These are phyloP conservation scores for Spatholobus suberectus DNA, from an alignment of 306 rosid genomes.

Conservation along the genomic window DNA sequence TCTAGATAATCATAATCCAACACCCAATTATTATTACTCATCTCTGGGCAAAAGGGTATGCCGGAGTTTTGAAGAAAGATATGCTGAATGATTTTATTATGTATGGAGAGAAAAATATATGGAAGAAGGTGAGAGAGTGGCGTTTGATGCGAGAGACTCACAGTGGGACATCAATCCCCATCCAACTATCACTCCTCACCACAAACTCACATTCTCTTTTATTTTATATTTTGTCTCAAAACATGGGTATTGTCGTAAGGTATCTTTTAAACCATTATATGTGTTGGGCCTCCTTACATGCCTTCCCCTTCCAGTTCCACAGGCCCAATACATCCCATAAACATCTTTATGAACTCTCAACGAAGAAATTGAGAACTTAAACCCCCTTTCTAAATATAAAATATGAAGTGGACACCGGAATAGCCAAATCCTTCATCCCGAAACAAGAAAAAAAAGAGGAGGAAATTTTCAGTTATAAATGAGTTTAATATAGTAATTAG, in stretches of 20 bases:
- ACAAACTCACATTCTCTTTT: not conserved
- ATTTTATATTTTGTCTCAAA: not conserved
- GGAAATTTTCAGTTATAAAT: not conserved
- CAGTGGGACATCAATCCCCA: not conserved
- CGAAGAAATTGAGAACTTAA: not conserved
- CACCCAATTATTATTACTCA: slow-evolving; percentile 51
- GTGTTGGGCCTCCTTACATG: not conserved
- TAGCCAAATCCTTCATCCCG: not conserved
- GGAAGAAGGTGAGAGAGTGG: not conserved
- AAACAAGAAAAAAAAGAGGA: not conserved
- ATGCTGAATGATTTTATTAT: not conserved
- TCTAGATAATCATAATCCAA: slow-evolving; percentile 66
- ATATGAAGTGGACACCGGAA: not conserved
- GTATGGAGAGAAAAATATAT: not conserved
- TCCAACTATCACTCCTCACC: slow-evolving; percentile 3
- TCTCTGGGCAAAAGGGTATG: slow-evolving; percentile 32
- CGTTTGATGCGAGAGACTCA: not conserved
- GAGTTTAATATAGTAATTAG: not conserved
- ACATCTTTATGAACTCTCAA: not conserved
- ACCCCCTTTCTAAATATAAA: not conserved
- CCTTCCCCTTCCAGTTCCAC: not conserved
- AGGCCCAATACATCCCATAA: not conserved
- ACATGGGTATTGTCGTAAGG: not conserved
- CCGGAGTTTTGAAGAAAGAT: slow-evolving; percentile 2
- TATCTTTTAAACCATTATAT: not conserved